Conservation (phyloP, 208 protist species). For the Trypanosoma brucei region DNA sequence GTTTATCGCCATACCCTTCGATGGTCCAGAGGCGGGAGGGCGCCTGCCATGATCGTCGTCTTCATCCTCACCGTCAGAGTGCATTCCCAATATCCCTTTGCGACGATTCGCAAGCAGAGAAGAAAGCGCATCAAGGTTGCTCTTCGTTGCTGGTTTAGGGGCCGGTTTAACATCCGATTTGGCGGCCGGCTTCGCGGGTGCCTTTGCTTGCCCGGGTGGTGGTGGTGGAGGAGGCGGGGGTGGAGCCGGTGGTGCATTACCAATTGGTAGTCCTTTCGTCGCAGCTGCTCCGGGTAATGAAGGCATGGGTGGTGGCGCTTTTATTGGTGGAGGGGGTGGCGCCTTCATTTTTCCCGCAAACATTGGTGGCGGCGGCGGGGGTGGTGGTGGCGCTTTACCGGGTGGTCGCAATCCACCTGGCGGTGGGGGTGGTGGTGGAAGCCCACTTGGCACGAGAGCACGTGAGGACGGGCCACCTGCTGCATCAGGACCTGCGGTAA, state of each 20-base stretch:
- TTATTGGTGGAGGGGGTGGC: slow-evolving; percentile 1
- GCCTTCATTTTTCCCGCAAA: slow-evolving; percentile 11
- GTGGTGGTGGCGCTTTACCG: slow-evolving; percentile 13
- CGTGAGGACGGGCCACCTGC: not conserved
- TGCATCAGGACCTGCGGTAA: slow-evolving; percentile 4
- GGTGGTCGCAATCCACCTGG: slow-evolving; percentile 2
- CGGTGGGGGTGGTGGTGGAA: slow-evolving; percentile 11
- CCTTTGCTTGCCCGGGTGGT: slow-evolving; percentile 4
- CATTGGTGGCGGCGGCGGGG: slow-evolving; percentile 30
- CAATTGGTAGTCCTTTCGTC: not conserved
- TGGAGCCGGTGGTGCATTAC: slow-evolving; percentile 19
- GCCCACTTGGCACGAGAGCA: not conserved
- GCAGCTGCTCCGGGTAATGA: not conserved
- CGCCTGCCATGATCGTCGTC: slow-evolving; percentile 19
- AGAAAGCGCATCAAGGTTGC: slow-evolving; percentile 23
- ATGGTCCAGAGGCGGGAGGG: not conserved
- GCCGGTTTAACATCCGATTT: slow-evolving; percentile 1
- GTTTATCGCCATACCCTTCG: slow-evolving; percentile 7
- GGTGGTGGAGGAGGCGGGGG: slow-evolving; percentile 11
- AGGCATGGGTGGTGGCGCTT: not conserved
- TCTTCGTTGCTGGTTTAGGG: slow-evolving; percentile 17
- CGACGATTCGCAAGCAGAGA: slow-evolving; percentile 29
- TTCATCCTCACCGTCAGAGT: slow-evolving; percentile 24
- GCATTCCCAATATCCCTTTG: slow-evolving; percentile 29
- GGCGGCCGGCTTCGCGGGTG: slow-evolving; percentile 1